Base-by-base conservation (phyloP, 257 asterid genomes). In the Agastache rugosa region DNA sequence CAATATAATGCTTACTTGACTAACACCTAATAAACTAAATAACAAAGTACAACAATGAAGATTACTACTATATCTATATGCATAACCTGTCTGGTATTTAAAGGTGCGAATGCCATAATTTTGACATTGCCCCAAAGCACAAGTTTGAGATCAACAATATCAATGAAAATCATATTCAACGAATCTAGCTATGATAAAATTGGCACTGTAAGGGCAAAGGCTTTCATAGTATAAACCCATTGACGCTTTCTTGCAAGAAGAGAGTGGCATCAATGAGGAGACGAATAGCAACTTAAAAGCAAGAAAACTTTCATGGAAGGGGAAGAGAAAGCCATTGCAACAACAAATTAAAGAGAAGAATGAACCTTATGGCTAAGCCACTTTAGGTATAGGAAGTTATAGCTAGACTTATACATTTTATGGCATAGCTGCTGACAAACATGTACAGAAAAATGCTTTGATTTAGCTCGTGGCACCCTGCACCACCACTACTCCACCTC, bases 101-200 rank as follows among this genome's bases (percentile, higher is more conserved):
- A 76, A 63, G 58, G 79, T 76, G 27, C 11, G 44, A 66, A 68
- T 11, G 64, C 74, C 80, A 53, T 27, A 60, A 81, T 67, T 71
- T 58, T 80, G 75, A 87, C 81, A 81, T 83, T 85, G 69, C 86
- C 87, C 88, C 88, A 84, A 76, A 85, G 88, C 20, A 75, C 82
- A 67, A 87, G 78, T 67, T 69, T 70, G 70, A 79, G 85, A 79
- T 82, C 81, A 76, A 84, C 82, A 62, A 75, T 48, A 83, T 64
- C 70, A 50, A 84, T 73, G 34, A 89, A 82, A 58, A 73, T 83
- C 22, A 10, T 41, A 48, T 67, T 67, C 19, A 89, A 47, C 71
- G 77, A 73, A 44, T 79, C n/a, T n/a, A n/a, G n/a, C 76, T 56
- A 89, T 37, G 29, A 79, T 55, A 73, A 84, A 86, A 31, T 61